phyloP scores from a whole-genome alignment of 2,329 filamentous ascomycete genomes.

The Penicillium rolfsii region DNA sequence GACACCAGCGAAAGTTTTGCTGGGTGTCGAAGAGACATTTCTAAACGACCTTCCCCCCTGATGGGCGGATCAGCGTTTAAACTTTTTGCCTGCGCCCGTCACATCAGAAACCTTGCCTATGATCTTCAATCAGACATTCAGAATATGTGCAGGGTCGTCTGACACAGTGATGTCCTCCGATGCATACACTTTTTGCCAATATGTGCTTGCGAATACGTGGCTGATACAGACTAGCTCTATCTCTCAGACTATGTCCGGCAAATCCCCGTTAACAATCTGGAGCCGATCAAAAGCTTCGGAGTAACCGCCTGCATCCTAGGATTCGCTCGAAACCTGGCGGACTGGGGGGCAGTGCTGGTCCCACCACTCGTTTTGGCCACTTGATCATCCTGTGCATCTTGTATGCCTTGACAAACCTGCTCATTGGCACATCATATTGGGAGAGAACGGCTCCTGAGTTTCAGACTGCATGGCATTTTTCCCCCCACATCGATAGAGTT shows the following conservation, averaged over 20 bases:
- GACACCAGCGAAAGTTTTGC: background rate
- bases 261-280: background rate
- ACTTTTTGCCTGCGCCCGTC: constrained; percentile 14
- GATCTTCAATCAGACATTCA: constrained; percentile 3
- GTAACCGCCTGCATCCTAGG: background rate
- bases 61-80: constrained; percentile 19
- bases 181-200: constrained; percentile 3
- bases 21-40: constrained; percentile 12
- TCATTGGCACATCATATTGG: constrained; percentile 1
- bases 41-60: constrained; percentile 14
- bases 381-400: constrained; percentile 14
- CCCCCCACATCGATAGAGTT: background rate
- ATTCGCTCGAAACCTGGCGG: background rate
- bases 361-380: constrained; percentile 14
- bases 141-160: background rate
- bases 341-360: constrained; percentile 15
- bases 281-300: background rate
- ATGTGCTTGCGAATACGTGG: constrained; percentile 5
- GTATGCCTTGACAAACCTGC: background rate
- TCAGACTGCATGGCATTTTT: background rate
- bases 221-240: background rate
- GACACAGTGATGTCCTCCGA: constrained; percentile 6
- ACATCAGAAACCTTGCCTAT: constrained; percentile 12
- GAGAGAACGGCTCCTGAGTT: background rate
- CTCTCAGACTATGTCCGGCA: background rate